These are phyloP conservation scores for Hirschfeldia incana DNA, from an alignment of 345 rosid genomes.

Conservation along the genomic window DNA sequence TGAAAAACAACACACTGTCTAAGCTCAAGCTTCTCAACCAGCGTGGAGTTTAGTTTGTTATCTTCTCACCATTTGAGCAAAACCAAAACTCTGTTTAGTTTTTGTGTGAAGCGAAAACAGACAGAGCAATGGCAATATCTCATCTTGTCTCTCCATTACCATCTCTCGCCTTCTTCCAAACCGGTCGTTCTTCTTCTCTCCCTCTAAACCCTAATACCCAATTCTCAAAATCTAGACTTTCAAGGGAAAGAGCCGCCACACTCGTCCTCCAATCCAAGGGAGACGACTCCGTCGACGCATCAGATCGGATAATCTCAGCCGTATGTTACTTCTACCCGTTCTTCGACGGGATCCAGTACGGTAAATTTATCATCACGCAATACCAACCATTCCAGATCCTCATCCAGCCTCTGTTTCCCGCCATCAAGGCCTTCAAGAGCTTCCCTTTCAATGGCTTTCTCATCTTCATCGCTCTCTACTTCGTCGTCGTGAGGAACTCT, in stretches of 20 bases:
- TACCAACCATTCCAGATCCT: constrained; percentile 66
- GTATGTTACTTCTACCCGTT: constrained; percentile 90
- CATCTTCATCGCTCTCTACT: constrained; percentile 75
- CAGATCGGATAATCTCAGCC: constrained; percentile 87
- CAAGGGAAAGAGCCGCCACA: constrained; percentile 30
- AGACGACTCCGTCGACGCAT: constrained; percentile 61
- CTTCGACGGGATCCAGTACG: constrained; percentile 90
- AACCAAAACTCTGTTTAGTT: background rate
- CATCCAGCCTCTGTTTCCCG: constrained; percentile 77
- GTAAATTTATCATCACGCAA: constrained; percentile 77
- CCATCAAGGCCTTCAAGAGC: constrained; percentile 76
- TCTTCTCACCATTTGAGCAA: constrained; percentile 22
- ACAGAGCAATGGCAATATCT: constrained; percentile 46
- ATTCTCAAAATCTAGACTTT: constrained; percentile 14
- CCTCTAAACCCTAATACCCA: constrained; percentile 30
- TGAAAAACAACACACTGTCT: background rate
- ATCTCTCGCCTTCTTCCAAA: constrained; percentile 35
- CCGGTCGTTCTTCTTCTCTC: constrained; percentile 31
- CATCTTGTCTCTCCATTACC: constrained; percentile 41
- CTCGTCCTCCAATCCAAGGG: constrained; percentile 53
- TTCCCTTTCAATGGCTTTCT: constrained; percentile 87
- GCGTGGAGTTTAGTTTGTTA: constrained; percentile 34
- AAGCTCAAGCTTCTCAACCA: background rate
- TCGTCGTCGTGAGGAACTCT: constrained; percentile 78
- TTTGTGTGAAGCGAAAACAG: constrained; percentile 24